These are phyloP conservation scores for Aurifilum marmelostoma DNA, from an alignment of 2,329 filamentous ascomycete species.

Conservation along the genomic window DNA sequence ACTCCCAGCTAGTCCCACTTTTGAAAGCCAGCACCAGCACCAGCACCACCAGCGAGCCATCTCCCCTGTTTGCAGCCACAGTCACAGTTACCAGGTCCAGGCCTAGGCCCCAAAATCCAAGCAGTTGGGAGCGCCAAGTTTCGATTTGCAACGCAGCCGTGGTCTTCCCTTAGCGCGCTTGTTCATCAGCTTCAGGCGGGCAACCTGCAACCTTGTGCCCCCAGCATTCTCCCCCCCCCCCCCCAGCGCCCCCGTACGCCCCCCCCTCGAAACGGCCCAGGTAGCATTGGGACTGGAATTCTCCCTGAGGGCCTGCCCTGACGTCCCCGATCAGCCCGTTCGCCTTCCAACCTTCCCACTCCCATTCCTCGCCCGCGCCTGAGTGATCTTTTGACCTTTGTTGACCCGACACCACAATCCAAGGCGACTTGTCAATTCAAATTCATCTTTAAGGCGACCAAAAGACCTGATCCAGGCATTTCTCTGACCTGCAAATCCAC, in stretches of 20 bases:
- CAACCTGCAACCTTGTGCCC: not conserved
- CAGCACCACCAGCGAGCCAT: not conserved
- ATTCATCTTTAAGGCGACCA: slow-evolving; percentile 28
- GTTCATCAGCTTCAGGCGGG: not conserved
- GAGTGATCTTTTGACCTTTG: slow-evolving; percentile 19
- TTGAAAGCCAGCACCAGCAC: not conserved
- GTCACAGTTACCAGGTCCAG: not conserved
- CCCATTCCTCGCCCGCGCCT: slow-evolving; percentile 11
- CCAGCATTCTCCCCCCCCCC: not conserved
- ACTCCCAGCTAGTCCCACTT: not conserved
- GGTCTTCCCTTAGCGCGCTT: not conserved
- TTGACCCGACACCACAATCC: slow-evolving; percentile 26
- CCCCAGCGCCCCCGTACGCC: not conserved
- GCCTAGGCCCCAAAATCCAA: slow-evolving; percentile 5
- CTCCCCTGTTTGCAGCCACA: not conserved
- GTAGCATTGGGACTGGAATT: slow-evolving; percentile 14
- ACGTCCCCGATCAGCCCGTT: slow-evolving; percentile 26
- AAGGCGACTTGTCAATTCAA: slow-evolving; percentile 28
- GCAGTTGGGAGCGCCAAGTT: slow-evolving; percentile 9
- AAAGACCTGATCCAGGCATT: slow-evolving; percentile 29
- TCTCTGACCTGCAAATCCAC: slow-evolving; percentile 18
- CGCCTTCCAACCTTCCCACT: slow-evolving; percentile 16
- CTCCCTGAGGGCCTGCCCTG: slow-evolving; percentile 17
- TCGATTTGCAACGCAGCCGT: slow-evolving; percentile 3
- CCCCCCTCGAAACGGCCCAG: not conserved